These are phyloP conservation scores for Chytriomyces hyalinus DNA, from an alignment of 192 early-diverging fungal species.

Conservation along the genomic window DNA sequence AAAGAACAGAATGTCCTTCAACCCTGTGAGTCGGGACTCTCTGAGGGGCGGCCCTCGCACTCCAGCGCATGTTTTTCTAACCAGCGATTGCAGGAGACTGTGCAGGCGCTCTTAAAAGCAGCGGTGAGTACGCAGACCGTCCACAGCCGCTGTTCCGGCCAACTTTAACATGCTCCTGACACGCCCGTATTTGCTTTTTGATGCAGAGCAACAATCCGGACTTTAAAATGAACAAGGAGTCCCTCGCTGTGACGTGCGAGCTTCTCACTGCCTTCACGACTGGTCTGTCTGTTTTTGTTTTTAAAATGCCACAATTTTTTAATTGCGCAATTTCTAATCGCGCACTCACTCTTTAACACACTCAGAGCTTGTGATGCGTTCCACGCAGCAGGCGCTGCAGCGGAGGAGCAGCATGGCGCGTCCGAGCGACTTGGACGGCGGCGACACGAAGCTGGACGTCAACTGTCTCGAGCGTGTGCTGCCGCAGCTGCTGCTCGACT, in stretches of 20 bases:
- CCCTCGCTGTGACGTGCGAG: conserved; percentile 18
- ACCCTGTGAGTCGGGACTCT: too few species aligned
- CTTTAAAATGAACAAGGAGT: conserved; percentile 27
- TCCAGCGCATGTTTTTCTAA: too few species aligned
- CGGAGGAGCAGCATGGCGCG: not conserved
- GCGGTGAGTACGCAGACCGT: not conserved
- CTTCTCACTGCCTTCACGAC: conserved; percentile 24
- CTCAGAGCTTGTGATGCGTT: conserved; percentile 26
- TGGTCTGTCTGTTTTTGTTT: not conserved
- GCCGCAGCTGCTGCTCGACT: conserved; percentile 25
- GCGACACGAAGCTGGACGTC: conserved; percentile 12
- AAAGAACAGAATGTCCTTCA: too few species aligned
- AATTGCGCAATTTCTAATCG: not conserved
- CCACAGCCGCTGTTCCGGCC: not conserved
- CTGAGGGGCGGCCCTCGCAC: too few species aligned
- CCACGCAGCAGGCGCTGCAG: conserved; percentile 13
- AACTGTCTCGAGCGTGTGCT: conserved; percentile 6
- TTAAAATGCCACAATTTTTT: not conserved
- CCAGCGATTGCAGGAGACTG: conserved; percentile 10
- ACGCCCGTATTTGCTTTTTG: not conserved
- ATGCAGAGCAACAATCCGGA: conserved; percentile 21
- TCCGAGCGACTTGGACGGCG: not conserved
- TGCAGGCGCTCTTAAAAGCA: conserved; percentile 13
- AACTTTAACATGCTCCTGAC: not conserved
- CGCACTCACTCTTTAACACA: not conserved